Base-by-base conservation (phyloP, 2,329 filamentous ascomycete species). In the Trichophyton schoenleinii region DNA sequence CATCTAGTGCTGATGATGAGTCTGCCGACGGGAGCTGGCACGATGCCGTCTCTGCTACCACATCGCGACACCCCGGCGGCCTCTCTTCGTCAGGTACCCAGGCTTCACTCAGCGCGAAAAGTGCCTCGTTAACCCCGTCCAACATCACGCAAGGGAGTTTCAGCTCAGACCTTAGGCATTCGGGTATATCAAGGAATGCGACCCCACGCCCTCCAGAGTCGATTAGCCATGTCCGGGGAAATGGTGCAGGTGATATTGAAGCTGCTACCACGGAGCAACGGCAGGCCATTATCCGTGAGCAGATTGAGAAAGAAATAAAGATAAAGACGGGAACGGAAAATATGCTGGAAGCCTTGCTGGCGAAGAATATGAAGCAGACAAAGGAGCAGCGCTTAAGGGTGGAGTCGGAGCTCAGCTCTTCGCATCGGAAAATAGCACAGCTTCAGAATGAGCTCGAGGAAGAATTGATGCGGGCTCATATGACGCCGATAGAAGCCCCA, bases 311-410 rank as follows among this genome's bases (percentile, higher is more conserved):
- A 69, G 95, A 99, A 77, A 86, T 91, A 77, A 97, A 97, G 79
- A 97, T 99, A 72, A 96, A 95, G 74, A 88, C 92, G 69, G 94
- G 94, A 20, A 96, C 92, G 62, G 94, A 99, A 78, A 99, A 99
- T 72, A 86, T 99, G 83, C 80, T 99, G 44, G 94, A 99, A 77
- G 94, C 94, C 11, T 78, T 99, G 66, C 90, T 96, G 72, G 83
- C 86, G 52, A 99, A 99, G 75, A 96, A 95, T 73, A 87, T 89
- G 53, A 99, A 97, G 76, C 92, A 97, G 73, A 88, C 88, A 65
- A 95, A 91, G 71, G 92, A 92, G 63, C 89, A 92, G 71, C 83
- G 89, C 52, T 79, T 82, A 63, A 82, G 83, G 67, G 88, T 91
- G 31, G 89, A 99, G 77, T 87, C 88, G 58, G 94, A 99, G 77